Base-by-base conservation (phyloP, 2,329 filamentous ascomycete genomes). In the Neoscytalidium dimidiatum region DNA sequence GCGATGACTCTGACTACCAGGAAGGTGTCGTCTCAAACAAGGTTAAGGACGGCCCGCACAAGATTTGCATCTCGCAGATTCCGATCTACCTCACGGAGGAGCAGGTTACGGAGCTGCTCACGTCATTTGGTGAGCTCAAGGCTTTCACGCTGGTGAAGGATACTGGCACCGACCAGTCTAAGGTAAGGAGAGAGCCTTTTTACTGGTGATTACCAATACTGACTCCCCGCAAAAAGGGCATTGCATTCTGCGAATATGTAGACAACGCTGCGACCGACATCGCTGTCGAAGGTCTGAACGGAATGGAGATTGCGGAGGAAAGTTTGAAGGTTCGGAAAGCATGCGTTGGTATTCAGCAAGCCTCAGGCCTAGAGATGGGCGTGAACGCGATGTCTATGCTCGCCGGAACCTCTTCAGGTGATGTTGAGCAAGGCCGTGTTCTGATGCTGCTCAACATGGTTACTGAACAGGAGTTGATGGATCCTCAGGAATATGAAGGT, bases 371-470 rank as follows among this genome's bases (percentile, higher is more conserved):
- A 44, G 95, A 99, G 74, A 96, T 97, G 85, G 92, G 94, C 64
- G 94, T 99, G 68, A 96, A 95, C 71, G 95, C 95, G 68, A 98
- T 99, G 89, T 96, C 94, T 58, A 93, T 97, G 86, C 91, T 99
- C 71, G 95, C 95, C 41, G 94, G 94, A 65, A 96, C 95, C 21
- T 92, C 89, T 3, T 90, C 91, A 41, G 85, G 85, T 64, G 91
- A 94, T 66, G 83, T 91, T 35, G 93, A 96, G 70, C 88, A 90
- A 66, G 91, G 91, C 69, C 87, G 92, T 64, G 94, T 99, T 17
- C 78, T 99, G 67, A 94, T 97, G 79, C 83, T 99, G 67, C 86
- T 99, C 74, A 99, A 99, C 82, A 99, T 99, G 95, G 94, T 99
- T 38, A 99, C 95, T 0, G 85, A 93, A 0, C 95, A 99, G 72